Evolutionary conservation across 768 basidiomycete species (phyloP).

Genomic region (Sarcodon sp.): DNA sequence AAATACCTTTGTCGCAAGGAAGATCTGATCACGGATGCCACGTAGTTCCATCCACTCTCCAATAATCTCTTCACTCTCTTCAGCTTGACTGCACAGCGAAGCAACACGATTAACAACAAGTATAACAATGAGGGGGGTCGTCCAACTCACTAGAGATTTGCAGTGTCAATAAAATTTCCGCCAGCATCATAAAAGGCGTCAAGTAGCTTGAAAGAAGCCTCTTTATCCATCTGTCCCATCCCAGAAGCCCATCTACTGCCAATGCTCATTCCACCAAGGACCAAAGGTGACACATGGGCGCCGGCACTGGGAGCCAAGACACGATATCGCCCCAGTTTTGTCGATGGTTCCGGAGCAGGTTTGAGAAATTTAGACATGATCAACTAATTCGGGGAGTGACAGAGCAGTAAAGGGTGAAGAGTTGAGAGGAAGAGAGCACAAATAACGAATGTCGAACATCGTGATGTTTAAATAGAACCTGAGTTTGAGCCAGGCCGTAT

Average conservation of each 20-base stretch:
- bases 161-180: slow-evolving; percentile 37
- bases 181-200: slow-evolving; percentile 31
- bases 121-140: too few species aligned
- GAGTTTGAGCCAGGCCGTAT: too few species aligned
- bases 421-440: too few species aligned
- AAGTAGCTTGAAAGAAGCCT: slow-evolving; percentile 28
- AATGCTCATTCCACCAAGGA: slow-evolving; percentile 35
- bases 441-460: too few species aligned
- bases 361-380: slow-evolving; percentile 4
- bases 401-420: too few species aligned
- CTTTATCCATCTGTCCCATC: slow-evolving; percentile 31
- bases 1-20: slow-evolving; percentile 17
- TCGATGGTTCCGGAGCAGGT: slow-evolving; percentile 8
- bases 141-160: slow-evolving; percentile 31
- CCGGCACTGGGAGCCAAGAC: slow-evolving; percentile 25
- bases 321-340: slow-evolving; percentile 22
- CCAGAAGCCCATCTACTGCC: slow-evolving; percentile 28
- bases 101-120: too few species aligned
- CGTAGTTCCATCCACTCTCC: slow-evolving; percentile 28
- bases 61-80: slow-evolving; percentile 22
- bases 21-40: slow-evolving; percentile 23
- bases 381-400: neutral
- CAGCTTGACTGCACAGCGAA: slow-evolving; percentile 24
- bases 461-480: too few species aligned
- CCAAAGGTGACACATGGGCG: slow-evolving; percentile 34